Evolutionary conservation across 75 land plant genomes (phyloP).

Genomic region (Cryptomeria japonica): DNA sequence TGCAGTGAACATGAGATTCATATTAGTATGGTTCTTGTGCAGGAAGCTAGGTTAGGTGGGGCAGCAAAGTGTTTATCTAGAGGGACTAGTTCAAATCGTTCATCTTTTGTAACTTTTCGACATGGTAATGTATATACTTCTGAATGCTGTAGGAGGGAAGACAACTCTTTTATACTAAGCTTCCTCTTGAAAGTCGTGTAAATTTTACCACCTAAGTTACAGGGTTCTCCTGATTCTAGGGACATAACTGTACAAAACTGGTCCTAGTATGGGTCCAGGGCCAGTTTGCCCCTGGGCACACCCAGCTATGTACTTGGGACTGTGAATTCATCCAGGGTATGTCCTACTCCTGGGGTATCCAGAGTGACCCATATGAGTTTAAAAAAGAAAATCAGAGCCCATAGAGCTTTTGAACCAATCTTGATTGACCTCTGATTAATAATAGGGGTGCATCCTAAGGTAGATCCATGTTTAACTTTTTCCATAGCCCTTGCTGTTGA

Average conservation of each 20-base stretch:
- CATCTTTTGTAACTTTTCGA: background rate
- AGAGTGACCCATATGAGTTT: too few species aligned
- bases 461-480: conserved; percentile 48
- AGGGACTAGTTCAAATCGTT: background rate
- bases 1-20: background rate
- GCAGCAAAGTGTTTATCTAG: background rate
- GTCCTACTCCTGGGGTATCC: too few species aligned
- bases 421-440: conserved; percentile 58
- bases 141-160: background rate
- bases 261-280: too few species aligned
- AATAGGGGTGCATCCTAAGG: conserved; percentile 63
- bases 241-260: too few species aligned
- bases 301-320: too few species aligned
- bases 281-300: too few species aligned
- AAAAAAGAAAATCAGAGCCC: too few species aligned
- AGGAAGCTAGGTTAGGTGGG: background rate
- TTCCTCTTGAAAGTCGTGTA: background rate
- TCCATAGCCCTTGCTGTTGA: too few species aligned
- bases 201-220: background rate
- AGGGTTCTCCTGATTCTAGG: background rate
- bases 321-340: too few species aligned
- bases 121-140: background rate
- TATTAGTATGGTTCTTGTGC: background rate
- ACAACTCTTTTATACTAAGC: background rate
- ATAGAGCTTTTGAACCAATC: conserved; percentile 65